Percentiles rank a stretch among this genome's conserved stretches.
Evolutionary conservation across 2,329 filamentous ascomycete genomes (phyloP).

Genomic region (Pseudopyricularia javanii): DNA sequence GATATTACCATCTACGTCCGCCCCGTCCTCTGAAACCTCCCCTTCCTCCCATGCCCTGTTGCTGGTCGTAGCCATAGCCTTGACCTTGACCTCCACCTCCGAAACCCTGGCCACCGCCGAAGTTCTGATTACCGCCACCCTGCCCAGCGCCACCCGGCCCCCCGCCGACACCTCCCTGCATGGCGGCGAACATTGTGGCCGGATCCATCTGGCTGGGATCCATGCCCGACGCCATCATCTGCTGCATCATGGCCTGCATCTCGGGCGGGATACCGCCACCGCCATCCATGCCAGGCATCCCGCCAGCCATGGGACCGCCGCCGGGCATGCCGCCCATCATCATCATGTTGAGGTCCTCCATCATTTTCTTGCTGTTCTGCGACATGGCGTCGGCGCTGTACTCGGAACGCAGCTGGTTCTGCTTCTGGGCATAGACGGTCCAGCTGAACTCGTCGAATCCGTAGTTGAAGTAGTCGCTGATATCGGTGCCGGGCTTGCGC

Average conservation of each 20-base stretch:
- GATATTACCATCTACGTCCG: constrained; percentile 3
- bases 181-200: constrained; percentile 43
- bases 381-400: constrained; percentile 56
- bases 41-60: constrained; percentile 25
- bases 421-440: constrained; percentile 86
- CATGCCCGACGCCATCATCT: constrained; percentile 55
- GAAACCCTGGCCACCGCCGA: constrained; percentile 26
- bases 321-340: constrained; percentile 42
- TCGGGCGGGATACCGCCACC: constrained; percentile 50
- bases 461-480: constrained; percentile 98
- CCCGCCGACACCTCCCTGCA: constrained; percentile 30
- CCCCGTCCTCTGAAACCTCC: constrained; percentile 10
- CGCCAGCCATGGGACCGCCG: constrained; percentile 15
- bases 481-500: constrained; percentile 86
- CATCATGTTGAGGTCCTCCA: constrained; percentile 56
- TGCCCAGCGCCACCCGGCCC: constrained; percentile 27
- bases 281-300: constrained; percentile 25
- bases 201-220: constrained; percentile 57
- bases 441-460: constrained; percentile 98
- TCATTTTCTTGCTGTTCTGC: constrained; percentile 65
- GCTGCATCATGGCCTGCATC: constrained; percentile 59
- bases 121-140: constrained; percentile 37
- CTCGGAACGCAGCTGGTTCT: constrained; percentile 65
- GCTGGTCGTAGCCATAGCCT: constrained; percentile 24
- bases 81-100: constrained; percentile 36